These are phyloP conservation scores for Alnus glutinosa DNA, from an alignment of 306 rosid genomes.

Conservation along the genomic window DNA sequence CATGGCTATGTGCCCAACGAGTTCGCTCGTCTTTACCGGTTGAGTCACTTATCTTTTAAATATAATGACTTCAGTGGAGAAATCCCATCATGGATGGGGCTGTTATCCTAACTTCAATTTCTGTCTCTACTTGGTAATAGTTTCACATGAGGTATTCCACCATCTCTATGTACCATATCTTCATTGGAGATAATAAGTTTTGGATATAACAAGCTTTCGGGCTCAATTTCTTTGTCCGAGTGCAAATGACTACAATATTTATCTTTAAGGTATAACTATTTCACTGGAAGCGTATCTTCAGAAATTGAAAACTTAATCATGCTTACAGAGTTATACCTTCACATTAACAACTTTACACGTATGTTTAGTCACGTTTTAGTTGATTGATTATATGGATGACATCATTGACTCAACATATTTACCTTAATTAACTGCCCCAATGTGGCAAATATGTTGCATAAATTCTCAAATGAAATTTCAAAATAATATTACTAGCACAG, in stretches of 20 bases:
- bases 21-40: neutral
- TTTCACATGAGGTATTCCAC: neutral
- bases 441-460: too few relatives aligned
- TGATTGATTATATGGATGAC: too few relatives aligned
- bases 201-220: neutral
- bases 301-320: conserved; percentile 17
- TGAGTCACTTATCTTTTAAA: neutral
- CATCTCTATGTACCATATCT: neutral
- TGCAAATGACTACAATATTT: too few relatives aligned
- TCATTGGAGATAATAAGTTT: neutral
- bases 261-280: too few relatives aligned
- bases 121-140: neutral
- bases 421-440: too few relatives aligned
- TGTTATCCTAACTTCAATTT: neutral
- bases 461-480: too few relatives aligned
- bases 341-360: too few relatives aligned
- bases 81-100: neutral
- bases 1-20: neutral
- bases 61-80: neutral
- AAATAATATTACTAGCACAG: too few relatives aligned
- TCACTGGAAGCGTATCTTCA: neutral
- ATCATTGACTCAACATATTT: too few relatives aligned
- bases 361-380: too few relatives aligned
- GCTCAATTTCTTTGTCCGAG: neutral
- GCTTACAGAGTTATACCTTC: neutral